phyloP scores from a whole-genome alignment of 305 asterid genomes.

The Fraxinus sp. region DNA sequence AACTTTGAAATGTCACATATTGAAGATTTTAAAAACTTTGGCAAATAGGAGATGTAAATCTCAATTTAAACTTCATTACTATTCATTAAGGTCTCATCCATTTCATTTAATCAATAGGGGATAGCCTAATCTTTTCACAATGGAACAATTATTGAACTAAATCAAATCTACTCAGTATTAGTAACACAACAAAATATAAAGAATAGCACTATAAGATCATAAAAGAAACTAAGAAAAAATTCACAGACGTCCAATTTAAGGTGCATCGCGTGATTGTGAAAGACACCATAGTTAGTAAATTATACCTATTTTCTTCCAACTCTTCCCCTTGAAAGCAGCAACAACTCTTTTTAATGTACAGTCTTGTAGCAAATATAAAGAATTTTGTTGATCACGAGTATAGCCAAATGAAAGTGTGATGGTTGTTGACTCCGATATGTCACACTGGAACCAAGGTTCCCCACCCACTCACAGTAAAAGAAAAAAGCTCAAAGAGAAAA shows the following conservation, averaged over 20 bases:
- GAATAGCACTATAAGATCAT: slow-evolving; percentile 10
- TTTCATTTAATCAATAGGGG: background rate
- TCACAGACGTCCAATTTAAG: slow-evolving; percentile 7
- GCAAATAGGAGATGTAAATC: background rate
- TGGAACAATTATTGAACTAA: background rate
- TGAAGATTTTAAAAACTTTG: background rate
- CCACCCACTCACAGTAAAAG: background rate
- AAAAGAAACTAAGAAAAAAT: background rate
- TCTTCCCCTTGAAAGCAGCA: slow-evolving; percentile 69
- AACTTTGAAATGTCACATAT: background rate
- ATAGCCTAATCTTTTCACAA: background rate
- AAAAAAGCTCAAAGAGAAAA: background rate
- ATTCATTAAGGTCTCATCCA: background rate
- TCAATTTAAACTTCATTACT: background rate
- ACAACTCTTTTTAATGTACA: slow-evolving; percentile 75
- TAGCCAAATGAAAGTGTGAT: slow-evolving; percentile 3
- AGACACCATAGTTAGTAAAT: slow-evolving; percentile 5
- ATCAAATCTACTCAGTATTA: slow-evolving; percentile 8
- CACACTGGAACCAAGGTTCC: background rate
- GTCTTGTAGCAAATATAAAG: slow-evolving; percentile 47
- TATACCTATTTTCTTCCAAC: slow-evolving; percentile 97
- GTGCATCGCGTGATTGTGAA: background rate
- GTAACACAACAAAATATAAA: background rate
- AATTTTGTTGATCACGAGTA: background rate
- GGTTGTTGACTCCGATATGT: background rate